Conservation (phyloP, 2,329 filamentous ascomycete genomes). For the Verticillium alfalfae region DNA sequence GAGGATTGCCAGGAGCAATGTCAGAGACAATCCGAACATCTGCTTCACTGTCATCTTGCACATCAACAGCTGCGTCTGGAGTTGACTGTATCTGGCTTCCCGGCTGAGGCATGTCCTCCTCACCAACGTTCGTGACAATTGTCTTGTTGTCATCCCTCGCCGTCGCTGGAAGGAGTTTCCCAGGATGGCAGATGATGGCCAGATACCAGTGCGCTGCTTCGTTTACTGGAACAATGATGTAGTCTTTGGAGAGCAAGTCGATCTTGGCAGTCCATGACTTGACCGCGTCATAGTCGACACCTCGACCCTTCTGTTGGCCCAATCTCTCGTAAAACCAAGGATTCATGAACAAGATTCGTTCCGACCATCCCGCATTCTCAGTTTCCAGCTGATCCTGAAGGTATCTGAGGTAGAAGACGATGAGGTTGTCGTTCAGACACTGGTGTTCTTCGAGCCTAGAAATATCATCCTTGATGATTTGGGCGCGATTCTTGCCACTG, state of each 20-base stretch:
- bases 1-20: neutral
- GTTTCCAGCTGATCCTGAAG: slow-evolving; percentile 57
- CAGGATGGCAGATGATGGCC: slow-evolving; percentile 88
- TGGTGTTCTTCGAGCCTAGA: slow-evolving; percentile 74
- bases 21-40: neutral
- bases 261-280: slow-evolving; percentile 82
- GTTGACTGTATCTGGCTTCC: neutral
- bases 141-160: slow-evolving; percentile 1
- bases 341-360: slow-evolving; percentile 81
- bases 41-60: neutral
- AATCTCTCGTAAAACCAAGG: slow-evolving; percentile 86
- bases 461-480: slow-evolving; percentile 68
- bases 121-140: slow-evolving; percentile 7
- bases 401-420: slow-evolving; percentile 80
- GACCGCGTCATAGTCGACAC: slow-evolving; percentile 80
- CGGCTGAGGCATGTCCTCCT: neutral
- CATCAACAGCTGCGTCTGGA: neutral
- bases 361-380: slow-evolving; percentile 47
- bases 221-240: slow-evolving; percentile 88
- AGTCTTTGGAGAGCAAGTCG: slow-evolving; percentile 81
- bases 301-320: slow-evolving; percentile 50
- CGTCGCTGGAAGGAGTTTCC: slow-evolving; percentile 45
- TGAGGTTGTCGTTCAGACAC: slow-evolving; percentile 87
- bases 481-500: slow-evolving; percentile 54
- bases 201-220: slow-evolving; percentile 88